Conservation (phyloP, 139 green algal species). For the Coccomyxa sp. region DNA sequence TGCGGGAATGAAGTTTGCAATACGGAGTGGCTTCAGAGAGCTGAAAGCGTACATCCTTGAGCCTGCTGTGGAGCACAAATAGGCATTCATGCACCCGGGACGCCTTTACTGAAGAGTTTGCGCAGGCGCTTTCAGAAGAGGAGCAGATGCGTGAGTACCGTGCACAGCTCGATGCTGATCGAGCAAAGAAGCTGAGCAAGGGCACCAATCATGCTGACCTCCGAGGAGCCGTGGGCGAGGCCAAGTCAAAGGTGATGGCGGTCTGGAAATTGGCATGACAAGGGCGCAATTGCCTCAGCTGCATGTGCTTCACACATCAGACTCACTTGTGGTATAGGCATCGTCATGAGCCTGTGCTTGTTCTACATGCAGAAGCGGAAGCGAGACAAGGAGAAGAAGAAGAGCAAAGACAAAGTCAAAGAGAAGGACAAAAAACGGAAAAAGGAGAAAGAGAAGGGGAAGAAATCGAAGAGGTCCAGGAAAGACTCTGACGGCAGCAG, state of each 20-base stretch:
- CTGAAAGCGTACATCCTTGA: no score
- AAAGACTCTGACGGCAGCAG: constrained; percentile 3
- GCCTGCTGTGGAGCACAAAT: no score
- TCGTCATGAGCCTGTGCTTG: neutral
- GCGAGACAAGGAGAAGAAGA: constrained; percentile 11
- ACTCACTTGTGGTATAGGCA: neutral
- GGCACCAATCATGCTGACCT: constrained; percentile 23
- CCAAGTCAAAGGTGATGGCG: no score
- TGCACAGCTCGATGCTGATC: constrained; percentile 42
- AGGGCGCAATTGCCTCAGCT: no score
- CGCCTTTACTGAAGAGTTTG: neutral
- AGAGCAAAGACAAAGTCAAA: constrained; percentile 14
- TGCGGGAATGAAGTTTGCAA: no score
- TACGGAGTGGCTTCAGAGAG: no score
- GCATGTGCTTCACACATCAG: no score
- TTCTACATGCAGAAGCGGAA: constrained; percentile 8
- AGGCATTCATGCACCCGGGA: neutral
- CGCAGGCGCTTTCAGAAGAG: constrained; percentile 14
- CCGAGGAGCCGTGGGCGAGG: neutral
- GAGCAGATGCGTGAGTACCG: constrained; percentile 31
- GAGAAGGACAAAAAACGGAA: constrained; percentile 11
- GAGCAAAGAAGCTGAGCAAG: constrained; percentile 19
- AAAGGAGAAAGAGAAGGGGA: constrained; percentile 2
- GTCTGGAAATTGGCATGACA: no score
- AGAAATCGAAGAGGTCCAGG: constrained; percentile 13